Evolutionary conservation across 768 basidiomycete genomes (phyloP).

Genomic region (Suillus cothurnatus): DNA sequence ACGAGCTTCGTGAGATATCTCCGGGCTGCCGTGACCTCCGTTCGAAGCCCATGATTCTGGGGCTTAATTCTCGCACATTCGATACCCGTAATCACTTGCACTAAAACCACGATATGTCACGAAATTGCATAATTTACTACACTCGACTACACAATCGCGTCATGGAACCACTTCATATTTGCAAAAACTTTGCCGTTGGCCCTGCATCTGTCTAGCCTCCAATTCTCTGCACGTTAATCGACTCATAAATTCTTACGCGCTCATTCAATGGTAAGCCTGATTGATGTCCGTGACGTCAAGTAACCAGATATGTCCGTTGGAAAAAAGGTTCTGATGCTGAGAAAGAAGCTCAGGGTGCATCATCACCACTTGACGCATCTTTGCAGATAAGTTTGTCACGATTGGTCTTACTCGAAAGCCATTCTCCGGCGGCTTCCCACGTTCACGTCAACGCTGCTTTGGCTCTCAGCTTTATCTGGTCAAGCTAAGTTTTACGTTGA

Average conservation of each 20-base stretch:
- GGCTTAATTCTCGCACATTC: conserved; percentile 5
- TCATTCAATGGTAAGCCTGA: neutral
- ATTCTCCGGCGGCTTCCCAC: neutral
- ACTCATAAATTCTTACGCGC: neutral
- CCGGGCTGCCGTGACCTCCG: neutral
- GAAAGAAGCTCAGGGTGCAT: neutral
- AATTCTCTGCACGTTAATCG: neutral
- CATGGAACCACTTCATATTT: neutral
- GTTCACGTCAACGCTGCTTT: conserved; percentile 2
- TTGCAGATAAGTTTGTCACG: neutral
- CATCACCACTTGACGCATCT: neutral
- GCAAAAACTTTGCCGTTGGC: neutral
- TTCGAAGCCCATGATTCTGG: neutral
- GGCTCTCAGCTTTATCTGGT: neutral
- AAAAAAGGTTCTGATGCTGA: neutral
- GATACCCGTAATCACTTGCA: conserved; percentile 22
- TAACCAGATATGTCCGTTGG: neutral
- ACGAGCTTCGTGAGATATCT: conserved; percentile 42
- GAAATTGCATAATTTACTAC: conserved; percentile 4
- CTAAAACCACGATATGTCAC: conserved; percentile 9
- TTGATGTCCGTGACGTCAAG: neutral
- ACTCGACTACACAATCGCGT: neutral
- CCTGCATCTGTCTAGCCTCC: neutral
- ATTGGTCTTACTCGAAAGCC: neutral
- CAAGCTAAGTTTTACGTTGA: conserved; percentile 1